These are phyloP conservation scores for Fusarium nygamai DNA, from an alignment of 2,329 filamentous ascomycete genomes.

Conservation along the genomic window DNA sequence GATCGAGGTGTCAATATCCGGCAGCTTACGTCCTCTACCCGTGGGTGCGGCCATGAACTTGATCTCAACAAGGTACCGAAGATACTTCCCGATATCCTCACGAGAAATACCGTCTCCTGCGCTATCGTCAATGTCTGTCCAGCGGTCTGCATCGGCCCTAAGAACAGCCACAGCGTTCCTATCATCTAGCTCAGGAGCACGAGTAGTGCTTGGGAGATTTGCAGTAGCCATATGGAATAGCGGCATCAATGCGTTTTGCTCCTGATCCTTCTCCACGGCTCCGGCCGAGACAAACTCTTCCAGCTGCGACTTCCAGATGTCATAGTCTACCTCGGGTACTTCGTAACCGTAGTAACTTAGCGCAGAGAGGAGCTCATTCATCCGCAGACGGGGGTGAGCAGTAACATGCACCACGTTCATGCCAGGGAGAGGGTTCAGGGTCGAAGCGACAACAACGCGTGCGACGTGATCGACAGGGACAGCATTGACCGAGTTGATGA, in stretches of 20 bases:
- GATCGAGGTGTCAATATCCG: not conserved
- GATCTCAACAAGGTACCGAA: not conserved
- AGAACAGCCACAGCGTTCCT: not conserved
- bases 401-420: not conserved
- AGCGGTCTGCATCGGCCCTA: not conserved
- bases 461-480: not conserved
- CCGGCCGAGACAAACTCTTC: not conserved
- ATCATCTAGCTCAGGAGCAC: not conserved
- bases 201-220: not conserved
- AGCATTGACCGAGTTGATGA: not conserved
- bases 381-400: constrained; percentile 1
- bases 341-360: not conserved
- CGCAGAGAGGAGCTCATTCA: not conserved
- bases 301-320: not conserved
- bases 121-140: constrained; percentile 1
- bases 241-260: not conserved
- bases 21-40: not conserved
- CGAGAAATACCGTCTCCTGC: not conserved
- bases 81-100: not conserved
- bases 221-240: not conserved
- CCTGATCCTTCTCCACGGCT: not conserved
- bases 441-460: not conserved
- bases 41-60: not conserved
- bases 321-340: not conserved
- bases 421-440: not conserved